phyloP scores from a whole-genome alignment of 495 filamentous ascomycete genomes.

The Lophium mytilinum region DNA sequence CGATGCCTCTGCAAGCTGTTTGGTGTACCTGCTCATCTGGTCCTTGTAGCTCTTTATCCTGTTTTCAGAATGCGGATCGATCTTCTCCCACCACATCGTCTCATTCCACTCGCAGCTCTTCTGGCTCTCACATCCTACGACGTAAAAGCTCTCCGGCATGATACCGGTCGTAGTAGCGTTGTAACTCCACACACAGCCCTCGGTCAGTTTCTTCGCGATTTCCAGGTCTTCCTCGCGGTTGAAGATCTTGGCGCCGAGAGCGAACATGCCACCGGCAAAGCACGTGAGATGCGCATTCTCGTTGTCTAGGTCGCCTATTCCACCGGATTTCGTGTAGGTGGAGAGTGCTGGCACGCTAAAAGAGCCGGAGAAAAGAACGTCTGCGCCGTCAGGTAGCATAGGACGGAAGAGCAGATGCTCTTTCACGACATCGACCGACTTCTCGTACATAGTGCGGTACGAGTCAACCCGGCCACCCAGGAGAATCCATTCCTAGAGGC shows the following conservation, averaged over 20 bases:
- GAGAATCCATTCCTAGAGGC: slow-evolving; percentile 51
- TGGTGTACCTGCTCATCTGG: slow-evolving; percentile 7
- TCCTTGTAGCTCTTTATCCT: slow-evolving; percentile 5
- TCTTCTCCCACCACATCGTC: slow-evolving; percentile 34
- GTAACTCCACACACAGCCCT: slow-evolving; percentile 94
- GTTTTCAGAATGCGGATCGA: slow-evolving; percentile 17
- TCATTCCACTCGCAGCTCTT: slow-evolving; percentile 70
- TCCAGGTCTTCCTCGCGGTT: slow-evolving; percentile 69
- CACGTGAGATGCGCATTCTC: slow-evolving; percentile 77
- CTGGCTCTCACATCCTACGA: slow-evolving; percentile 58
- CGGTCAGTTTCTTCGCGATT: slow-evolving; percentile 72
- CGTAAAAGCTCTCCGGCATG: slow-evolving; percentile 60
- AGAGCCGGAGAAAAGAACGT: slow-evolving; percentile 66
- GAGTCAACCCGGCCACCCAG: slow-evolving; percentile 75
- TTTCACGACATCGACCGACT: slow-evolving; percentile 58
- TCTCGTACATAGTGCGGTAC: slow-evolving; percentile 75
- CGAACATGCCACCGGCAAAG: slow-evolving; percentile 92
- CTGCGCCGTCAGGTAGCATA: slow-evolving; percentile 65
- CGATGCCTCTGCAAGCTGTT: slow-evolving; percentile 7
- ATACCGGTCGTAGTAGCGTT: slow-evolving; percentile 72
- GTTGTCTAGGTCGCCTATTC: slow-evolving; percentile 39
- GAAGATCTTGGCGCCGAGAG: slow-evolving; percentile 81
- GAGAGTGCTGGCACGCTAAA: slow-evolving; percentile 36
- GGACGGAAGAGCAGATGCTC: slow-evolving; percentile 76
- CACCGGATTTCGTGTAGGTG: slow-evolving; percentile 29